Percentiles rank a stretch among this genome's conserved stretches.
Evolutionary conservation across 306 rosid genomes (phyloP).

Genomic region (Albizia julibrissin): DNA sequence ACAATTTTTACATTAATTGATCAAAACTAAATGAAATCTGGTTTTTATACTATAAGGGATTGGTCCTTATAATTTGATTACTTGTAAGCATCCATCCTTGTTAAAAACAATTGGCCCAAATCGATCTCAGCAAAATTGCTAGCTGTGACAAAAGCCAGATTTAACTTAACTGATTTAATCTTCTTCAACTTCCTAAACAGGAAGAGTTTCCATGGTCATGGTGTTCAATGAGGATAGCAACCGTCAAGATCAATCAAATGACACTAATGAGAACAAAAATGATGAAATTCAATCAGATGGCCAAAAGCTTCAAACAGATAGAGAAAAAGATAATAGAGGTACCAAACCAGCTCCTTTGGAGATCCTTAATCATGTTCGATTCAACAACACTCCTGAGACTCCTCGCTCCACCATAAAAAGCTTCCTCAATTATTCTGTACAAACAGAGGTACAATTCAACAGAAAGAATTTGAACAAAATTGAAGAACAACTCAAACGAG

Average conservation of each 20-base stretch:
- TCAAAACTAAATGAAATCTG: too few relatives aligned
- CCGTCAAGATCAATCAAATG: constrained; percentile 34
- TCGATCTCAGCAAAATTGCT: background rate
- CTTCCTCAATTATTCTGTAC: constrained; percentile 43
- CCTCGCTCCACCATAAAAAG: constrained; percentile 65
- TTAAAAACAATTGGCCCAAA: background rate
- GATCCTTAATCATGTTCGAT: constrained; percentile 47
- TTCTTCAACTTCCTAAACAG: constrained; percentile 36
- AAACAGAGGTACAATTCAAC: constrained; percentile 52
- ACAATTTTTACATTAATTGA: too few relatives aligned
- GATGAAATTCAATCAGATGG: constrained; percentile 6
- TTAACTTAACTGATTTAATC: background rate
- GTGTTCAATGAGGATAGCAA: constrained; percentile 50
- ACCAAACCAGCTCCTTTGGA: constrained; percentile 56
- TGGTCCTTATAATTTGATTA: too few relatives aligned
- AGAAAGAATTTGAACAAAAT: constrained; percentile 54
- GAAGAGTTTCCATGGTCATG: constrained; percentile 42
- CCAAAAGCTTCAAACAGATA: constrained; percentile 24
- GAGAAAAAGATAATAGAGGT: constrained; percentile 3
- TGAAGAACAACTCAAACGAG: constrained; percentile 49
- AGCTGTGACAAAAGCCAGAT: background rate
- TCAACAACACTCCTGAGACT: constrained; percentile 58
- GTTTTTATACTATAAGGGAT: too few relatives aligned
- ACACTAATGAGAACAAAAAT: constrained; percentile 14
- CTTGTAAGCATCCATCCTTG: too few relatives aligned